Conservation (phyloP, 2,329 filamentous ascomycete genomes). For the Orbilia quercus region DNA sequence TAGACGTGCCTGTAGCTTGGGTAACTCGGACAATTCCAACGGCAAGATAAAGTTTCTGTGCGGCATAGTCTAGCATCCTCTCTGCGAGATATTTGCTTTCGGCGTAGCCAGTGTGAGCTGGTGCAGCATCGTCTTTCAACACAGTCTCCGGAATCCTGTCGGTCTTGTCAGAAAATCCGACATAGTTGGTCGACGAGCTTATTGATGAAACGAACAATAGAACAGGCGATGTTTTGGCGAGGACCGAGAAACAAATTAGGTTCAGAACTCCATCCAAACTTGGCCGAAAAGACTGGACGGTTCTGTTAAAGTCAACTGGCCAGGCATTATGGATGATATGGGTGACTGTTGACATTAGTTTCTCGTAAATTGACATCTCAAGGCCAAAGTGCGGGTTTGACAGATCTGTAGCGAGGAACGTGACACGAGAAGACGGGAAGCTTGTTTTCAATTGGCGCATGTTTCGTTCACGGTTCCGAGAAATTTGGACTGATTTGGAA, state of each 20-base stretch:
- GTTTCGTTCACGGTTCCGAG: conserved; percentile 62
- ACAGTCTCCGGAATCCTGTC: conserved; percentile 65
- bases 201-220: conserved; percentile 66
- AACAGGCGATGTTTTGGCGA: conserved; percentile 30
- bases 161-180: conserved; percentile 46
- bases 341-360: conserved; percentile 64
- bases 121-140: conserved; percentile 63
- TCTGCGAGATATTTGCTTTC: conserved; percentile 69
- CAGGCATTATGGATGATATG: conserved; percentile 70
- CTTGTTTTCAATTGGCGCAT: conserved; percentile 60
- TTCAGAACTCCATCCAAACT: conserved; percentile 68
- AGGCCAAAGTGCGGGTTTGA: conserved; percentile 67
- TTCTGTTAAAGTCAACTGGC: conserved; percentile 69
- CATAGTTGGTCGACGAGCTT: conserved; percentile 62
- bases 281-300: conserved; percentile 66
- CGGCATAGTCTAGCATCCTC: conserved; percentile 66
- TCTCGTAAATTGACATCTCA: conserved; percentile 61
- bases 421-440: conserved; percentile 50
- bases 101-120: conserved; percentile 66
- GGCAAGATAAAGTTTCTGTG: conserved; percentile 65
- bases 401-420: conserved; percentile 67
- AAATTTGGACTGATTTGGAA: conserved; percentile 48
- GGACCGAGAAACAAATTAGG: conserved; percentile 62
- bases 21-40: conserved; percentile 66
- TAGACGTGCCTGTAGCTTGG: conserved; percentile 68